Percentiles rank a stretch among this genome's conserved stretches.
Evolutionary conservation across 768 basidiomycete species (phyloP).

Genomic region (Cystoderma amianthinum): DNA sequence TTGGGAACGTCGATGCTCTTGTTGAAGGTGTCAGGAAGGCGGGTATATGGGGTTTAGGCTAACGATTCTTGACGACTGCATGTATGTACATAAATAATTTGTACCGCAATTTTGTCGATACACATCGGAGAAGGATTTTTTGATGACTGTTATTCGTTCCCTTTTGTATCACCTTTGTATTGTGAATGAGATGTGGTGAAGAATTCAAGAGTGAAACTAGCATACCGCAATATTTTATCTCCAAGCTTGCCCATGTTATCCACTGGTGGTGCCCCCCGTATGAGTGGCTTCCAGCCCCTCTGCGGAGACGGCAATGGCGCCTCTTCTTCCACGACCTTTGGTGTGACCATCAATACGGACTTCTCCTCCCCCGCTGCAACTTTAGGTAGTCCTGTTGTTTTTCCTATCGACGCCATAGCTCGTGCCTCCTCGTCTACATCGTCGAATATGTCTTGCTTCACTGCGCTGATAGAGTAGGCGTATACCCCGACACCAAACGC

Average conservation of each 20-base stretch:
- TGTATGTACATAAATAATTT: too few relatives aligned
- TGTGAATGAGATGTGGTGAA: background rate
- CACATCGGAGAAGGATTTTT: too few relatives aligned
- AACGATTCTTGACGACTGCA: too few relatives aligned
- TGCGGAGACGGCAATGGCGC: conserved; percentile 25
- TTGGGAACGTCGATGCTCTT: conserved; percentile 88
- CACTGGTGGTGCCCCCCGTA: conserved; percentile 70
- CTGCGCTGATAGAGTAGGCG: conserved; percentile 89
- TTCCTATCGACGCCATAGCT: conserved; percentile 35
- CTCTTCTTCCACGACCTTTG: background rate
- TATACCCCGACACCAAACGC: conserved; percentile 79
- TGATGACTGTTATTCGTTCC: too few relatives aligned
- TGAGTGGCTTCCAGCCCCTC: conserved; percentile 46
- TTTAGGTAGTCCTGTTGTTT: conserved; percentile 11
- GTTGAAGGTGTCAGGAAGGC: conserved; percentile 84
- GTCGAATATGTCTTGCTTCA: conserved; percentile 89
- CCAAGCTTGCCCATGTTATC: conserved; percentile 48
- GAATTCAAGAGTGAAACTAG: background rate
- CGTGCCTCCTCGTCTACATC: conserved; percentile 77
- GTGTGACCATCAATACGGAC: background rate
- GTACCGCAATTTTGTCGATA: too few relatives aligned
- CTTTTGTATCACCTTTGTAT: too few relatives aligned
- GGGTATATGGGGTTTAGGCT: conserved; percentile 77
- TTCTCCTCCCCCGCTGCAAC: conserved; percentile 15
- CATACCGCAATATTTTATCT: background rate